Conservation (phyloP, 176 grass and related monocot genomes). For the Zea mays region Zm-B73-REFERENCE-NAM-5.0 NC_050100.1:140171501-140172000, state of each 20-base stretch:
- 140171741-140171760: constrained; percentile 51
- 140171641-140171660: too few species aligned
- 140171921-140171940: constrained; percentile 57
- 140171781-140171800: constrained; percentile 42
- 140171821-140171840: constrained; percentile 56
- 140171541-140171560: neutral
- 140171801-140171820: constrained; percentile 77
- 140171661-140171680: constrained; percentile 44
- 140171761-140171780: constrained; percentile 45
- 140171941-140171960: constrained; percentile 46
- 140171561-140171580: neutral
- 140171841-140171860: neutral
- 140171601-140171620: neutral
- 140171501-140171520: neutral
- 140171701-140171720: constrained; percentile 40
- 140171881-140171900: constrained; percentile 42
- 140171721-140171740: constrained; percentile 40
- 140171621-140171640: neutral
- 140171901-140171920: constrained; percentile 41
- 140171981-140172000: constrained; percentile 46
- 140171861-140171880: constrained; percentile 30
- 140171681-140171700: constrained; percentile 57
- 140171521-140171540: neutral
- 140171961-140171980: constrained; percentile 38
- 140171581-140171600: constrained; percentile 24